These are phyloP conservation scores for Kwoniella shandongensis DNA, from an alignment of 768 basidiomycete genomes.

Conservation along the genomic window DNA sequence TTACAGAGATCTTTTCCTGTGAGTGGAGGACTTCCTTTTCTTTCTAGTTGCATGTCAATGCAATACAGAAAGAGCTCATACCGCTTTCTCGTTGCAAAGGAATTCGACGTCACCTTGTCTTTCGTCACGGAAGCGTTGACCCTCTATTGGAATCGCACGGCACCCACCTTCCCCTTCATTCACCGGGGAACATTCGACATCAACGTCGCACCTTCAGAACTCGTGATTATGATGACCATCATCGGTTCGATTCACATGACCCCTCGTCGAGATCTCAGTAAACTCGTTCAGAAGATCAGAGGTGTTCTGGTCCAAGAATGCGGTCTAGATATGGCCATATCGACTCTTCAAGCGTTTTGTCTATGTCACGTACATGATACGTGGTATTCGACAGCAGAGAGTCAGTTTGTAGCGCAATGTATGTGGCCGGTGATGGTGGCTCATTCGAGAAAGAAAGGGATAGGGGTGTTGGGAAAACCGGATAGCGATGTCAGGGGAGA, in stretches of 20 bases:
- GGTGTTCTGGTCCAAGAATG: slow-evolving; percentile 31
- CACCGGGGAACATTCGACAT: slow-evolving; percentile 41
- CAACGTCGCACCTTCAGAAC: slow-evolving; percentile 24
- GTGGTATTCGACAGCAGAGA: slow-evolving; percentile 35
- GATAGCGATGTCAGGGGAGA: slow-evolving; percentile 27
- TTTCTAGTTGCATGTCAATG: too few relatives aligned
- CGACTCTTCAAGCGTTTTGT: slow-evolving; percentile 34
- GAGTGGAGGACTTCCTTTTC: slow-evolving; percentile 7
- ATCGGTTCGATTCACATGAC: slow-evolving; percentile 23
- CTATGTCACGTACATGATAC: slow-evolving; percentile 43
- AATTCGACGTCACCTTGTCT: slow-evolving; percentile 21
- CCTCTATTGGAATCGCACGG: slow-evolving; percentile 30
- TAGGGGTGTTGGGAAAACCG: slow-evolving; percentile 35
- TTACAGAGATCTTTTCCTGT: slow-evolving; percentile 28
- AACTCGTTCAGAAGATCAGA: slow-evolving; percentile 25
- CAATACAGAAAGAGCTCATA: too few relatives aligned
- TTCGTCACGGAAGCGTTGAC: slow-evolving; percentile 16
- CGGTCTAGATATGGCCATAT: slow-evolving; percentile 34
- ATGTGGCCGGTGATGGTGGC: slow-evolving; percentile 43
- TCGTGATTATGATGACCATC: slow-evolving; percentile 41
- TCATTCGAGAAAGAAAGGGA: slow-evolving; percentile 44
- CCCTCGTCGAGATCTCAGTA: slow-evolving; percentile 12
- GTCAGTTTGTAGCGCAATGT: slow-evolving; percentile 40
- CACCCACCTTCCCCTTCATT: slow-evolving; percentile 42
- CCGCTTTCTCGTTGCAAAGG: too few relatives aligned